phyloP scores from a whole-genome alignment of 306 rosid genomes.

The Dicorynia guianensis region DNA sequence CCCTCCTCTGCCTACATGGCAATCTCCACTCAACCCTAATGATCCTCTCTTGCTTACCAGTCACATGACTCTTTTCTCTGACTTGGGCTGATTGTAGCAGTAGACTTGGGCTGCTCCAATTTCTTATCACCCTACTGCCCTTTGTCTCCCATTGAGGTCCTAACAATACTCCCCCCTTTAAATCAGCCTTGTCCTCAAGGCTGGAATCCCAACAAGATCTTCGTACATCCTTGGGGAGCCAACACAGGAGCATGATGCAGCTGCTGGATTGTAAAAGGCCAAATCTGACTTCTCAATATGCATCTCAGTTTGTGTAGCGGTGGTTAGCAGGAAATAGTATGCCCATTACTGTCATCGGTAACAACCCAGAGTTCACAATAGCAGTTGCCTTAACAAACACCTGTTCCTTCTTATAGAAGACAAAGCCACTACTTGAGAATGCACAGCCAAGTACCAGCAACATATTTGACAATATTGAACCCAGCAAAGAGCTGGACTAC shows the following conservation, averaged over 20 bases:
- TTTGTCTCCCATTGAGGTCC: too few species aligned
- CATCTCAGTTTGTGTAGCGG: constrained; percentile 63
- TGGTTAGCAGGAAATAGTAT: constrained; percentile 69
- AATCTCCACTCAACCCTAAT: too few species aligned
- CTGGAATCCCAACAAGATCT: too few species aligned
- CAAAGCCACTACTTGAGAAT: constrained; percentile 82
- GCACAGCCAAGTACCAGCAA: constrained; percentile 92
- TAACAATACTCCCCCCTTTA: too few species aligned
- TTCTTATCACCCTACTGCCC: too few species aligned
- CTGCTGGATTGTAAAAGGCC: constrained; percentile 75
- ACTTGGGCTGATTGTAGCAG: too few species aligned
- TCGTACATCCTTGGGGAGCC: too few species aligned
- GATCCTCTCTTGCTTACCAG: too few species aligned
- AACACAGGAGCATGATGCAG: constrained; percentile 59
- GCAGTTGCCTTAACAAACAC: constrained; percentile 81
- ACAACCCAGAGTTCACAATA: constrained; percentile 68
- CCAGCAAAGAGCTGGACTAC: constrained; percentile 81
- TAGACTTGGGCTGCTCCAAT: too few species aligned
- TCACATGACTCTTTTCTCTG: too few species aligned
- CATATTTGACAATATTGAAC: constrained; percentile 89
- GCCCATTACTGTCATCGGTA: constrained; percentile 80
- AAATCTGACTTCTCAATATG: constrained; percentile 67
- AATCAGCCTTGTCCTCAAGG: too few species aligned
- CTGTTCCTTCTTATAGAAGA: constrained; percentile 68
- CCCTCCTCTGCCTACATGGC: too few species aligned